A percentile compares a stretch with the other conserved stretches of the same genome.
Conservation (phyloP, 2,329 filamentous ascomycete genomes). For the Pseudogymnoascus sp. region DNA sequence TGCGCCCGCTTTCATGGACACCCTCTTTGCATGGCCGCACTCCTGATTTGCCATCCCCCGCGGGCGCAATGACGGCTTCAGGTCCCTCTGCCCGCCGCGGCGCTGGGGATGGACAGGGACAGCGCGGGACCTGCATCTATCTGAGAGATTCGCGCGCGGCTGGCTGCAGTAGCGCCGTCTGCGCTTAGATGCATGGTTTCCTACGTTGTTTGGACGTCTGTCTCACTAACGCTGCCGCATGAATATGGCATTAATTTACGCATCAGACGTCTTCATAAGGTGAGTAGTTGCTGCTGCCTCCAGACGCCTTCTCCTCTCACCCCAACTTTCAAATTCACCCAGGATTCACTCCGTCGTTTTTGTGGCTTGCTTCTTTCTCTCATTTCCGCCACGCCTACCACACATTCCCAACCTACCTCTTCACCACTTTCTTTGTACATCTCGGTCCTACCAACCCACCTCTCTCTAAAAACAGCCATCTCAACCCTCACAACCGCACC, state of each 20-base stretch:
- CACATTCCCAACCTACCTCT: not conserved
- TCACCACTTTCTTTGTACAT: not conserved
- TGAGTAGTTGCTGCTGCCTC: conserved; percentile 4
- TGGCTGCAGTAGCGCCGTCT: not conserved
- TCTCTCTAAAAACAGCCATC: not conserved
- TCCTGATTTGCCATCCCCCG: not conserved
- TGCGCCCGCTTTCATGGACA: not conserved
- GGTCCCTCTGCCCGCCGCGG: conserved; percentile 58
- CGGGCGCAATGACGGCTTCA: conserved; percentile 69
- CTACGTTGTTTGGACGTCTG: conserved; percentile 2
- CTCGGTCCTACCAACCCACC: not conserved
- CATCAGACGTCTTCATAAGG: not conserved
- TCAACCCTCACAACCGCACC: not conserved
- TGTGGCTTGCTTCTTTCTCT: conserved; percentile 1
- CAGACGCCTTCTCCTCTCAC: not conserved
- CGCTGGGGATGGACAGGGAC: not conserved
- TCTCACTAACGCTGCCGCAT: not conserved
- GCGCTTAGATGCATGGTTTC: conserved; percentile 5
- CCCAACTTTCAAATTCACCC: not conserved
- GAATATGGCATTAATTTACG: not conserved
- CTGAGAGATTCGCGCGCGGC: not conserved
- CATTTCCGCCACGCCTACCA: not conserved
- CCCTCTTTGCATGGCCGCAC: not conserved
- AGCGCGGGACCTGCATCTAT: not conserved
- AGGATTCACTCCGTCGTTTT: not conserved